Percentiles rank a stretch among this genome's conserved stretches.
phyloP scores from a whole-genome alignment of 78 protist genomes.

The Fonticula alba region DNA sequence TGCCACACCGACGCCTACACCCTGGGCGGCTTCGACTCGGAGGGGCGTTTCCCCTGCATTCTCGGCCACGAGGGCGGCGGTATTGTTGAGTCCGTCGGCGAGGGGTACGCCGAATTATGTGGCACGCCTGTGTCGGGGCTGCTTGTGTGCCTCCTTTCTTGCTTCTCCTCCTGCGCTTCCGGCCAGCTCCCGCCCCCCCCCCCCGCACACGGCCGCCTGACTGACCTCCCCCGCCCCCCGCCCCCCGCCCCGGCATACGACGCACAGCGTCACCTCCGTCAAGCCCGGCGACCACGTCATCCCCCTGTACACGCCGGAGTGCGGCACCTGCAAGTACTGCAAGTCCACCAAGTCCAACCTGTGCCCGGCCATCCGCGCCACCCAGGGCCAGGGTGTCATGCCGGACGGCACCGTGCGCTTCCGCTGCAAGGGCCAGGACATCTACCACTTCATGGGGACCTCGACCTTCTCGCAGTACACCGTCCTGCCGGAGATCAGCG shows the following conservation, averaged over 20 bases:
- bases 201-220: no score
- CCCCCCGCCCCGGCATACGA: no score
- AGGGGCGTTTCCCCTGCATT: constrained; percentile 66
- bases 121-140: background rate
- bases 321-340: constrained; percentile 59
- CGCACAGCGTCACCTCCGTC: constrained; percentile 18
- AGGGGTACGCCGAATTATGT: constrained; percentile 22
- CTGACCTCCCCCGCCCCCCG: no score
- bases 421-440: constrained; percentile 37
- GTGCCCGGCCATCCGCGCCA: constrained; percentile 41
- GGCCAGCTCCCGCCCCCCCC: no score
- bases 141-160: background rate
- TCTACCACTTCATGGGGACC: constrained; percentile 67
- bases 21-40: constrained; percentile 27
- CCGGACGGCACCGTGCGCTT: constrained; percentile 70
- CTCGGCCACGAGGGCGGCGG: constrained; percentile 88
- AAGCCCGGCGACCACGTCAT: constrained; percentile 61
- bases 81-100: constrained; percentile 77
- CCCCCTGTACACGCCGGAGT: constrained; percentile 62
- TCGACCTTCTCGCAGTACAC: constrained; percentile 64
- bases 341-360: constrained; percentile 56
- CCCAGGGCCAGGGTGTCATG: constrained; percentile 72
- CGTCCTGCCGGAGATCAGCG: constrained; percentile 65
- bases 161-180: no score
- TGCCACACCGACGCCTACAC: constrained; percentile 87